phyloP scores from a whole-genome alignment of 106 monocot species.

The Acorus calamus region DNA sequence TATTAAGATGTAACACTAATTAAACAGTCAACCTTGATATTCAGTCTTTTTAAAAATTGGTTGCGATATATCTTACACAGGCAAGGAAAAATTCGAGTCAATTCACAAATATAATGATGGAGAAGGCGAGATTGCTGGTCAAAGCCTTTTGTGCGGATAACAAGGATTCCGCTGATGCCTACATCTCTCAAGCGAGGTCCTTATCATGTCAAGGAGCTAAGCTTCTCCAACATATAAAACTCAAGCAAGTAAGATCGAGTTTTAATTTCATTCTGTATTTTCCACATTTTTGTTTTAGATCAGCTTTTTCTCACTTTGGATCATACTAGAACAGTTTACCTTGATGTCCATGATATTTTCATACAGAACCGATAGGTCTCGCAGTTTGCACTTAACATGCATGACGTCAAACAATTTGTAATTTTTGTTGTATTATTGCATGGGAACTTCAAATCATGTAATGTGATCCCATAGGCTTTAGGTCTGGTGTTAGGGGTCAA shows the following conservation, averaged over 20 bases:
- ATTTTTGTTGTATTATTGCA: too few relatives aligned
- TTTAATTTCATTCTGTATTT: background rate
- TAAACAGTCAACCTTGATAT: background rate
- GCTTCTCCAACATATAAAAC: slow-evolving; percentile 29
- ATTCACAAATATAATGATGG: slow-evolving; percentile 23
- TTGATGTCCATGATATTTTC: too few relatives aligned
- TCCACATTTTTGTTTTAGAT: background rate
- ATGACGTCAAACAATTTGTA: too few relatives aligned
- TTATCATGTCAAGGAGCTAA: slow-evolving; percentile 18
- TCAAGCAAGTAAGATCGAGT: slow-evolving; percentile 25
- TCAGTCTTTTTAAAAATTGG: background rate
- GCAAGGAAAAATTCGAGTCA: slow-evolving; percentile 26
- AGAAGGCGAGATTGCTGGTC: slow-evolving; percentile 38
- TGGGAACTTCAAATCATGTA: too few relatives aligned
- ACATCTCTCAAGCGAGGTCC: slow-evolving; percentile 25
- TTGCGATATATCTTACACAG: slow-evolving; percentile 5
- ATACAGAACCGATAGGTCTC: too few relatives aligned
- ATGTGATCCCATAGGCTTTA: too few relatives aligned
- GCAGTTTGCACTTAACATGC: too few relatives aligned
- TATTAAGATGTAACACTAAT: background rate
- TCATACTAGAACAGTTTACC: background rate
- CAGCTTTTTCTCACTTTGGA: background rate
- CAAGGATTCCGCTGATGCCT: slow-evolving; percentile 17
- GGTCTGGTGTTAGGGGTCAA: too few relatives aligned
- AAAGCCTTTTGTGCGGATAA: slow-evolving; percentile 37